These are phyloP conservation scores for Pestalotiopsis sp. DNA, from an alignment of 2,329 filamentous ascomycete species.

Conservation along the genomic window DNA sequence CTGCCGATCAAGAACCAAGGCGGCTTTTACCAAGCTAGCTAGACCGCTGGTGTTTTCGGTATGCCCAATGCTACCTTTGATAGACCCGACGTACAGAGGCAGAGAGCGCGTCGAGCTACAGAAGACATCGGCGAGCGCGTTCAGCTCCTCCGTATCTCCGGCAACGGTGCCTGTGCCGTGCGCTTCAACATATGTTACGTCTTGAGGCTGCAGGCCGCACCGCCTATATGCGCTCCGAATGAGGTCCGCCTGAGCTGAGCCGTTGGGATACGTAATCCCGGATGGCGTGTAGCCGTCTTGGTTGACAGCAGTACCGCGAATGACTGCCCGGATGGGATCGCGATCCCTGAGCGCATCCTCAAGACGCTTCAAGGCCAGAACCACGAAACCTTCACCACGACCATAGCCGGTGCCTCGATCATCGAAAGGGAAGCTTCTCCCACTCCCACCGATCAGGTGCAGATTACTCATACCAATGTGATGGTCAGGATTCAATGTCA, in stretches of 20 bases:
- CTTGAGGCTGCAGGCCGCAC: slow-evolving; percentile 25
- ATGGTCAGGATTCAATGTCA: neutral
- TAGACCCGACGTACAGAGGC: neutral
- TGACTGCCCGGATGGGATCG: slow-evolving; percentile 30
- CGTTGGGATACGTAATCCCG: slow-evolving; percentile 44
- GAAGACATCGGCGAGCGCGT: neutral
- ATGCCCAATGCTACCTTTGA: slow-evolving; percentile 5
- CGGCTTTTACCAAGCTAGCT: slow-evolving; percentile 2
- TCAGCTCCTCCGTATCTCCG: slow-evolving; percentile 7
- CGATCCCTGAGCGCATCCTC: slow-evolving; percentile 42
- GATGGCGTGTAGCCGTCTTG: slow-evolving; percentile 37
- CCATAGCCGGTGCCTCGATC: slow-evolving; percentile 32
- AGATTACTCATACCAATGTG: slow-evolving; percentile 8
- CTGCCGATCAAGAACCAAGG: neutral
- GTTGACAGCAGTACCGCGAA: slow-evolving; percentile 34
- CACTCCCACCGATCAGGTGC: slow-evolving; percentile 21
- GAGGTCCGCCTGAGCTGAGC: slow-evolving; percentile 30
- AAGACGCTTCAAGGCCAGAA: slow-evolving; percentile 40
- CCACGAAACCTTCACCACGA: slow-evolving; percentile 37
- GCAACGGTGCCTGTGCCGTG: slow-evolving; percentile 13
- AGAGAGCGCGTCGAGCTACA: neutral
- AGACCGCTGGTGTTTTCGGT: neutral
- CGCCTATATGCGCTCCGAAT: slow-evolving; percentile 32
- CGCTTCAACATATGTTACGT: slow-evolving; percentile 10
- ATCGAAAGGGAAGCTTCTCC: slow-evolving; percentile 35